These are phyloP conservation scores for Erythrobasidium yunnanense DNA, from an alignment of 768 basidiomycete genomes.

Conservation along the genomic window DNA sequence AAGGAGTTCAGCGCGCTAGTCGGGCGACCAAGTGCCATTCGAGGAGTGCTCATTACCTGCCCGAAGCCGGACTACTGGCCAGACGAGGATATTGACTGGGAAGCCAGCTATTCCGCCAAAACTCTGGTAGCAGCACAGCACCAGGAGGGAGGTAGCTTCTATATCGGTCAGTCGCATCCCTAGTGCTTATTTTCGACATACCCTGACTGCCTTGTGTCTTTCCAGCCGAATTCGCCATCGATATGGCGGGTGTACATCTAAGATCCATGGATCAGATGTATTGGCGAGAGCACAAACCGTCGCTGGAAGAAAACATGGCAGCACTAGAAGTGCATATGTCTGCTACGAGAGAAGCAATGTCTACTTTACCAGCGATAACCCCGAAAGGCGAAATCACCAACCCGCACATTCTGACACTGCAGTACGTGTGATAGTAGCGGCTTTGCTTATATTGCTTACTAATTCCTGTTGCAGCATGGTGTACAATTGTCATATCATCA, in stretches of 20 bases:
- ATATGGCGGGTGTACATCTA: constrained; percentile 17
- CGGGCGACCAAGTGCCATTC: background rate
- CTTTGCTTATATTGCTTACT: background rate
- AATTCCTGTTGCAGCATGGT: background rate
- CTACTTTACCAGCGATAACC: background rate
- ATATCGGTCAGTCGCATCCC: too few species aligned
- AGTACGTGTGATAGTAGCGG: too few species aligned
- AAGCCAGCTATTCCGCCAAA: too few species aligned
- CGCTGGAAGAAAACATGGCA: background rate
- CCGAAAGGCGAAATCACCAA: background rate
- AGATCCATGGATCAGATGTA: constrained; percentile 4
- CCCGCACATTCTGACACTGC: background rate
- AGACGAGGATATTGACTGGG: background rate
- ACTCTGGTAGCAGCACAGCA: too few species aligned
- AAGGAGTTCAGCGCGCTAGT: background rate
- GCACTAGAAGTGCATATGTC: constrained; percentile 1
- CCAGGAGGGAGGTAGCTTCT: too few species aligned
- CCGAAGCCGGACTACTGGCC: background rate
- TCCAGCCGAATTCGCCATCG: background rate
- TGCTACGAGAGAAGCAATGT: constrained; percentile 8
- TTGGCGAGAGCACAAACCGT: constrained; percentile 6
- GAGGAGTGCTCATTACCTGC: background rate
- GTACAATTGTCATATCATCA: constrained; percentile 19
- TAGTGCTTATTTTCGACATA: too few species aligned
- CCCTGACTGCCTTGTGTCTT: too few species aligned